phyloP scores from a whole-genome alignment of 1,139 yeast genomes.

The Ashbya aceris region DNA sequence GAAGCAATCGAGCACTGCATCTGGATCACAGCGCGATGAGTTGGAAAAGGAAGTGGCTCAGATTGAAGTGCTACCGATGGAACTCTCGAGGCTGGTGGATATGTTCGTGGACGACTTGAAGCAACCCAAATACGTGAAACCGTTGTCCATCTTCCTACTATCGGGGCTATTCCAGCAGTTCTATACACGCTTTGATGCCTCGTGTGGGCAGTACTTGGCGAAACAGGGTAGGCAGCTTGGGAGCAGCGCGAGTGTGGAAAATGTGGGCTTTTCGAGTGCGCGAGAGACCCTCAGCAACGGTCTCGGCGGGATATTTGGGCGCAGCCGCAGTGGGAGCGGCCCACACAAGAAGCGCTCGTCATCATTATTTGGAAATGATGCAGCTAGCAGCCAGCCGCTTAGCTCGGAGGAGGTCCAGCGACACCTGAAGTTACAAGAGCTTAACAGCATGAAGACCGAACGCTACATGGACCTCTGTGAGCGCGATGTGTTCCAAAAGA shows the following conservation, averaged over 20 bases:
- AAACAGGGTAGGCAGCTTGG: constrained; percentile 2
- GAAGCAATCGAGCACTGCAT: constrained; percentile 15
- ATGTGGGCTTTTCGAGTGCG: constrained; percentile 14
- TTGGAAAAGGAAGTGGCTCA: neutral
- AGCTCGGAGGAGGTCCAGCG: constrained; percentile 26
- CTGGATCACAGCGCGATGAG: neutral
- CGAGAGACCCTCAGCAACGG: constrained; percentile 28
- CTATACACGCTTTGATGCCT: constrained; percentile 31
- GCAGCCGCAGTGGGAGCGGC: constrained; percentile 28
- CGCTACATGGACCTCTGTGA: constrained; percentile 27
- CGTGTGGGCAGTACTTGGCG: constrained; percentile 20
- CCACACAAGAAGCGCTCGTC: constrained; percentile 22
- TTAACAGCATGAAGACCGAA: constrained; percentile 23
- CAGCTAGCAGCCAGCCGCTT: constrained; percentile 18
- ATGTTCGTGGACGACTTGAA: constrained; percentile 41
- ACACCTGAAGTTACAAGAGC: constrained; percentile 20
- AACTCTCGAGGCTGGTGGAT: constrained; percentile 31
- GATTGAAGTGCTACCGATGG: constrained; percentile 29
- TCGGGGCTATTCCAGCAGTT: constrained; percentile 46
- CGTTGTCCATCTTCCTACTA: constrained; percentile 44
- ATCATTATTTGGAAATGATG: constrained; percentile 23
- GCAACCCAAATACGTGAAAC: constrained; percentile 47
- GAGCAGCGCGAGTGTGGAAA: constrained; percentile 4
- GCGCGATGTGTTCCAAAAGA: constrained; percentile 20
- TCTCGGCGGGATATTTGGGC: constrained; percentile 28